Conservation (phyloP, 2,329 filamentous ascomycete genomes). For the Hymenoscyphus albidus region DNA sequence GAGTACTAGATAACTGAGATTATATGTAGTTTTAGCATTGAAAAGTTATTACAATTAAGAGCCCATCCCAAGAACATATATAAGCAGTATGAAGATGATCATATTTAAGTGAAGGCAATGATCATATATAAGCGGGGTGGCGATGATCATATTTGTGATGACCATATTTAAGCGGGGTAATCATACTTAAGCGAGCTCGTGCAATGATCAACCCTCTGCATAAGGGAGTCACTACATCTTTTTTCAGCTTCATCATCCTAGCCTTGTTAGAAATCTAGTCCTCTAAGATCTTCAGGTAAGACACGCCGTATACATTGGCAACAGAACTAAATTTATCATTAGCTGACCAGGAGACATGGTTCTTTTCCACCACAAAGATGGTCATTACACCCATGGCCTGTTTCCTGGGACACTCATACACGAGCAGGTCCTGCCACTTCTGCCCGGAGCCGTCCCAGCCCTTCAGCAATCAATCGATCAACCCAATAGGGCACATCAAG, state of each 20-base stretch:
- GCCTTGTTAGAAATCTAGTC: neutral
- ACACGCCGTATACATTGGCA: neutral
- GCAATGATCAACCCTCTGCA: neutral
- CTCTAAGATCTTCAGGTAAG: neutral
- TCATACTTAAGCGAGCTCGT: neutral
- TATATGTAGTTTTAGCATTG: neutral
- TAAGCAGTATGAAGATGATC: neutral
- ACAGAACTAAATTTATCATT: conserved; percentile 1
- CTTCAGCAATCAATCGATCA: neutral
- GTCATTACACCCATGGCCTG: neutral
- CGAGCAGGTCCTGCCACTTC: neutral
- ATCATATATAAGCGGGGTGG: neutral
- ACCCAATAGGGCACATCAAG: neutral
- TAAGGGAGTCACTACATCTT: conserved; percentile 1
- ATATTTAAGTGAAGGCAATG: neutral
- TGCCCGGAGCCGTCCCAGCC: neutral
- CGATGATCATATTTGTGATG: neutral
- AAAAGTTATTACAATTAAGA: neutral
- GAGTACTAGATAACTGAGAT: neutral
- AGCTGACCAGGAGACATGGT: neutral
- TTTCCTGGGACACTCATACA: neutral
- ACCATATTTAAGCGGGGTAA: neutral
- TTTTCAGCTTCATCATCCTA: conserved; percentile 1
- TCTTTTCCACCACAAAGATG: neutral
- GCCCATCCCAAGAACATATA: neutral